A percentile compares a stretch with the other conserved stretches of the same genome.
Evolutionary conservation across 148 eudicot species (phyloP).

Genomic region (Rhododendron williamsianum): DNA sequence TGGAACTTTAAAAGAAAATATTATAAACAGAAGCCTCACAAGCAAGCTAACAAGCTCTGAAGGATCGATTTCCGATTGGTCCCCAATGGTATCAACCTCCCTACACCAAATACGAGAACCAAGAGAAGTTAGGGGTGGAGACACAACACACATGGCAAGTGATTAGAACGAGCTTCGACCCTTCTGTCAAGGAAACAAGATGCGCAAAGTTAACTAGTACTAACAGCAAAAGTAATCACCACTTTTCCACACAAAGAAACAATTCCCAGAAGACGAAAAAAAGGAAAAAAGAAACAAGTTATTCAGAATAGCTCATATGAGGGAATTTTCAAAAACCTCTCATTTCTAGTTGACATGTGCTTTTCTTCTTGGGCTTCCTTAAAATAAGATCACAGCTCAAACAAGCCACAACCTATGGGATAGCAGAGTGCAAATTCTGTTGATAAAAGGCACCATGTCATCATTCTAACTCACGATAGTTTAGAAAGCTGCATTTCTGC

Average conservation of each 20-base stretch:
- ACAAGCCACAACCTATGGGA: not conserved
- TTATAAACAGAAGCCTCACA: constrained; percentile 35
- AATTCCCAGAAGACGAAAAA: not conserved
- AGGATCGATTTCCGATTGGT: constrained; percentile 43
- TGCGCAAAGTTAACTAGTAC: not conserved
- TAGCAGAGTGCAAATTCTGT: not conserved
- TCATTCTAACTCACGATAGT: not conserved
- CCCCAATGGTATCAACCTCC: constrained; percentile 31
- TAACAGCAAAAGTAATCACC: not conserved
- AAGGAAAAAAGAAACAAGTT: not conserved
- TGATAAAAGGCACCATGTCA: not conserved
- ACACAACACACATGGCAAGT: not conserved
- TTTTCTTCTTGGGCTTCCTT: not conserved
- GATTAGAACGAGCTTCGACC: not conserved
- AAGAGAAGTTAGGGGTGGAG: not conserved
- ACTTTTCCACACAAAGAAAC: not conserved
- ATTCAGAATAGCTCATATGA: not conserved
- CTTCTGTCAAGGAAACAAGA: not conserved
- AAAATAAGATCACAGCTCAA: not conserved
- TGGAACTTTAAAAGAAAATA: not conserved
- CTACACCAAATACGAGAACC: constrained; percentile 42
- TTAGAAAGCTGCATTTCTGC: not conserved
- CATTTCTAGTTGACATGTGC: not conserved
- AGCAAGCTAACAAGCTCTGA: constrained; percentile 24
- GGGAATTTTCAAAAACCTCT: not conserved